These are phyloP conservation scores for Alternaria brassicicola DNA, from an alignment of 2,329 filamentous ascomycete species.

Conservation along the genomic window DNA sequence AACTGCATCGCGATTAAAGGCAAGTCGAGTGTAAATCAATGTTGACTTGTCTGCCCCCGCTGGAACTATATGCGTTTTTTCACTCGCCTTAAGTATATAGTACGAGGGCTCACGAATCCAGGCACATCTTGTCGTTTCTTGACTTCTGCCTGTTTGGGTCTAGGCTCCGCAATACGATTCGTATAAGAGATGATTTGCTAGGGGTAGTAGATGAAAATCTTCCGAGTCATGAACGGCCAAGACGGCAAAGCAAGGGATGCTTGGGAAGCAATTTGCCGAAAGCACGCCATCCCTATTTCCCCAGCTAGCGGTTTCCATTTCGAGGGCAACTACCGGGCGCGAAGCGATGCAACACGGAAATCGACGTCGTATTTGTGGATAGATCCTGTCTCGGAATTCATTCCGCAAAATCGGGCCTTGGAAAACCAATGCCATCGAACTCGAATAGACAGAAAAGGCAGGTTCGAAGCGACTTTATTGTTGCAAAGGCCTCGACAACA, in stretches of 20 bases:
- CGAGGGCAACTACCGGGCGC: slow-evolving; percentile 4
- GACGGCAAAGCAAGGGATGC: background rate
- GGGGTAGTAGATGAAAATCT: background rate
- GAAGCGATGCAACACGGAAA: slow-evolving; percentile 1
- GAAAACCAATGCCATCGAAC: background rate
- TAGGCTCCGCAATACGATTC: background rate
- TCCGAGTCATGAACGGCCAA: background rate
- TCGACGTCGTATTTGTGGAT: slow-evolving; percentile 2
- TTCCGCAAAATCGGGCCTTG: slow-evolving; percentile 4
- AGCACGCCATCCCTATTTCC: background rate
- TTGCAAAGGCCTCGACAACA: background rate
- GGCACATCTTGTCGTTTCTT: slow-evolving; percentile 8
- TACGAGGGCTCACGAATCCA: background rate
- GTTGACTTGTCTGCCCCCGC: background rate
- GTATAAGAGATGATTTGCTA: background rate
- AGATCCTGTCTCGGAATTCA: background rate
- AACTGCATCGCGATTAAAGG: slow-evolving; percentile 31
- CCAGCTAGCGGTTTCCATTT: slow-evolving; percentile 1
- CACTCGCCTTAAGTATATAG: background rate
- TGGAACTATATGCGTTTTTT: slow-evolving; percentile 6
- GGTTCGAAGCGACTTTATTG: background rate
- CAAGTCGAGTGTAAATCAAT: background rate
- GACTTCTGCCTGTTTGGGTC: slow-evolving; percentile 7
- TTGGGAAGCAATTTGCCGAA: background rate
- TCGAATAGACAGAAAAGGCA: background rate